Base-by-base conservation (phyloP, 352 stramenopile genomes). In the Pythium phragmitis region DNA sequence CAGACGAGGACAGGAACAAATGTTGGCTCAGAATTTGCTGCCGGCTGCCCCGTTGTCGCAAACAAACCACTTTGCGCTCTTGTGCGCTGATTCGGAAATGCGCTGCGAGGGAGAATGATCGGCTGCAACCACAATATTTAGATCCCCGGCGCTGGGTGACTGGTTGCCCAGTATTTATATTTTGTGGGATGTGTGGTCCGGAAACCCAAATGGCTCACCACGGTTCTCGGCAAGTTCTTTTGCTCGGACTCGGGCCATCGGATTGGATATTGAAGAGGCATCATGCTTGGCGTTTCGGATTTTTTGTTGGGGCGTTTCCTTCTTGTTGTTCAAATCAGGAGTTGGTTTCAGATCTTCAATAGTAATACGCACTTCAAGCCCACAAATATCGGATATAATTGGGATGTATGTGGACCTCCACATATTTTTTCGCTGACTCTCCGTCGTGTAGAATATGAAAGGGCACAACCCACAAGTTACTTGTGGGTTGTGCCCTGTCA, bases 1-100 rank as follows among this genome's bases (percentile, higher is more conserved):
- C 60, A 67, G 60, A 67, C 21, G 60, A 62, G 37, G 45, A 17
- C 11, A 28, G 60, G 43, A 62, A 62, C 60, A 62, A 60, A 28
- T 57, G 60, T 48, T 61, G 30, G 23, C 26, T 41, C 6, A 33
- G 37, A 56, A 50, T 50, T 30, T 0, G 3, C 17, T 19, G 12
- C 17, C 7, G 49, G 30, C 28, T 42, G 33, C 28, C 6, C 16
- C 23, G 21, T 19, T 50, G 39, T 60, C 42, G 23, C 42, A 60
- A 47, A 60, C 51, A 58, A 34, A 8, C 34, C 12, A 41, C 11
- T 23, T 42, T 56, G 3, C 9, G 16, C 6, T 33, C 46, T 14
- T 33, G 26, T 36, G 48, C 28, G 48, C 26, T 26, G 48, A 55
- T 55, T 39, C 16, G 48, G 30, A 55, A 55, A 55, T 55, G 48